Conservation (phyloP, 352 stramenopile genomes). For the Phytophthora citrophthora region DNA sequence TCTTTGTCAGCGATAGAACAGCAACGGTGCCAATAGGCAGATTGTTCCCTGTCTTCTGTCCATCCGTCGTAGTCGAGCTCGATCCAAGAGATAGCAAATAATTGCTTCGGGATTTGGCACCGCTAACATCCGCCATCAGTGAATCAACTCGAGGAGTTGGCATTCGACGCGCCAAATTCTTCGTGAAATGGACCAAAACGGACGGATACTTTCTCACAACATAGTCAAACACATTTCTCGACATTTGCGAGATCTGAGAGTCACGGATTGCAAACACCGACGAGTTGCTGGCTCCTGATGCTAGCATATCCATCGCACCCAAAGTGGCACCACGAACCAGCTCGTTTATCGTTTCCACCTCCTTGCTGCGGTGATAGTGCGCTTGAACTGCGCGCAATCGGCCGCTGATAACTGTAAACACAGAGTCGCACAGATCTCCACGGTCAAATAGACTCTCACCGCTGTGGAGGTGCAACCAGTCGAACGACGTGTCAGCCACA, state of each 20-base stretch:
- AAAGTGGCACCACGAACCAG: constrained; percentile 82
- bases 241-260: constrained; percentile 90
- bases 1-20: constrained; percentile 82
- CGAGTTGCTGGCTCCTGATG: constrained; percentile 71
- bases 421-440: constrained; percentile 78
- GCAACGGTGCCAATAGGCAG: constrained; percentile 75
- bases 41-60: constrained; percentile 28
- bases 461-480: constrained; percentile 85
- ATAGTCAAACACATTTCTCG: constrained; percentile 86
- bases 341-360: constrained; percentile 81
- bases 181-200: constrained; percentile 85
- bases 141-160: constrained; percentile 52
- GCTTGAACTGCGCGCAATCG: constrained; percentile 78
- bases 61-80: constrained; percentile 16
- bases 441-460: constrained; percentile 82
- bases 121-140: constrained; percentile 34
- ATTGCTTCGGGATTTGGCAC: constrained; percentile 45
- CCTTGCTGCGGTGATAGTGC: constrained; percentile 59
- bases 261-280: constrained; percentile 88
- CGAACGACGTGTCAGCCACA: constrained; percentile 79
- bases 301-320: constrained; percentile 85
- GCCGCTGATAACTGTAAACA: constrained; percentile 84
- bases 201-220: constrained; percentile 71
- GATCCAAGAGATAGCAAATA: constrained; percentile 71
- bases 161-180: constrained; percentile 68